A percentile compares a stretch with the other conserved stretches of the same genome.
Evolutionary conservation across 129 eudicot genomes (phyloP).

Genomic region (Tagetes patula): DNA sequence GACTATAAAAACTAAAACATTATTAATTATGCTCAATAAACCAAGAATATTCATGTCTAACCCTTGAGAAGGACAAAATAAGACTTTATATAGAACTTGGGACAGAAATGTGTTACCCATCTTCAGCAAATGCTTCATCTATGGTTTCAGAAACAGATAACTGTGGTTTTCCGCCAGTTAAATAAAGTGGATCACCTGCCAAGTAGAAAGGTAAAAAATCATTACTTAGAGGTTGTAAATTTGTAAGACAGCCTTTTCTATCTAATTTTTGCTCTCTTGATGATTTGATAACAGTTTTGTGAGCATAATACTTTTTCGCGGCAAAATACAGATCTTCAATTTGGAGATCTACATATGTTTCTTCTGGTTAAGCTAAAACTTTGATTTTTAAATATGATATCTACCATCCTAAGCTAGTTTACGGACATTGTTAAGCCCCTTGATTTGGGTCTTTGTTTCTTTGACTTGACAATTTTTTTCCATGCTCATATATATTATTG

Average conservation of each 20-base stretch:
- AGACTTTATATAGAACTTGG: neutral
- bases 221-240: neutral
- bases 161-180: constrained; percentile 75
- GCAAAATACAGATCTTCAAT: neutral
- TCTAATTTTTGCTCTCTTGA: constrained; percentile 10
- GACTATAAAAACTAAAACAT: neutral
- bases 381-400: neutral
- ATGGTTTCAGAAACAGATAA: constrained; percentile 39
- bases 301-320: neutral
- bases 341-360: neutral
- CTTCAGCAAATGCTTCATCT: constrained; percentile 78
- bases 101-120: constrained; percentile 55
- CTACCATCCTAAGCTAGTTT: neutral
- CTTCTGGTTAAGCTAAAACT: neutral
- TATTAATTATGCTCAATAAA: neutral
- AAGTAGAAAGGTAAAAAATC: neutral
- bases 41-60: neutral
- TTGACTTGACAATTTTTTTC: neutral
- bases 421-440: constrained; percentile 7
- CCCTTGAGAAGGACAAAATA: neutral
- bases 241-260: neutral
- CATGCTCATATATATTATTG: neutral
- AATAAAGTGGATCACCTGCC: constrained; percentile 88
- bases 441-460: neutral
- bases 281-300: neutral